Conservation (phyloP, 2,329 filamentous ascomycete genomes). For the Hypocreales sp. region DNA sequence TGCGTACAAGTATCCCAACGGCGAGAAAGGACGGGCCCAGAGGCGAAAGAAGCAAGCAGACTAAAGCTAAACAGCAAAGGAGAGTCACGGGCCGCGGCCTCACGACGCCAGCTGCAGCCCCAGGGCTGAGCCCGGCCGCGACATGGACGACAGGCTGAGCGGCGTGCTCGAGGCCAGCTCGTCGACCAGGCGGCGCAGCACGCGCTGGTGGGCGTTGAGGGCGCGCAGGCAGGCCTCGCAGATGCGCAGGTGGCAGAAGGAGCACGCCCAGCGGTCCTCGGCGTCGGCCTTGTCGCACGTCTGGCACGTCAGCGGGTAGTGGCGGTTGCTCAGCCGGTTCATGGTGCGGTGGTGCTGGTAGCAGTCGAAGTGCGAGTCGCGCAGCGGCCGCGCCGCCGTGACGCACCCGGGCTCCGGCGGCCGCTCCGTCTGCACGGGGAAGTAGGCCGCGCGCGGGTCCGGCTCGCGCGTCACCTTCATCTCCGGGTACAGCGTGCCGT, state of each 20-base stretch:
- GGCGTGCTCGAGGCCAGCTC: constrained; percentile 7
- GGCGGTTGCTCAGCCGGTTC: constrained; percentile 29
- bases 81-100: neutral
- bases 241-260: constrained; percentile 34
- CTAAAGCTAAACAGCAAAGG: neutral
- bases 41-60: neutral
- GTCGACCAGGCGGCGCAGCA: constrained; percentile 26
- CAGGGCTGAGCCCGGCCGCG: constrained; percentile 8
- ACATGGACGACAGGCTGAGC: constrained; percentile 7
- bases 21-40: no score
- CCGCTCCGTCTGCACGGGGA: constrained; percentile 17
- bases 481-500: constrained; percentile 25
- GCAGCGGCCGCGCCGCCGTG: constrained; percentile 26
- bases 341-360: constrained; percentile 31
- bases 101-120: constrained; percentile 5
- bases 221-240: constrained; percentile 30
- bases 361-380: constrained; percentile 28
- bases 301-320: constrained; percentile 37
- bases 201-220: constrained; percentile 23
- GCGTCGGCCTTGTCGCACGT: constrained; percentile 30
- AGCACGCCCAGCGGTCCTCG: constrained; percentile 29
- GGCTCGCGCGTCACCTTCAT: constrained; percentile 19
- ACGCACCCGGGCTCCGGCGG: constrained; percentile 18
- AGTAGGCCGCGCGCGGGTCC: constrained; percentile 20
- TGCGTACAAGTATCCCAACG: no score